phyloP scores from a whole-genome alignment of 495 filamentous ascomycete genomes.

The Penicillium paradoxum region DNA sequence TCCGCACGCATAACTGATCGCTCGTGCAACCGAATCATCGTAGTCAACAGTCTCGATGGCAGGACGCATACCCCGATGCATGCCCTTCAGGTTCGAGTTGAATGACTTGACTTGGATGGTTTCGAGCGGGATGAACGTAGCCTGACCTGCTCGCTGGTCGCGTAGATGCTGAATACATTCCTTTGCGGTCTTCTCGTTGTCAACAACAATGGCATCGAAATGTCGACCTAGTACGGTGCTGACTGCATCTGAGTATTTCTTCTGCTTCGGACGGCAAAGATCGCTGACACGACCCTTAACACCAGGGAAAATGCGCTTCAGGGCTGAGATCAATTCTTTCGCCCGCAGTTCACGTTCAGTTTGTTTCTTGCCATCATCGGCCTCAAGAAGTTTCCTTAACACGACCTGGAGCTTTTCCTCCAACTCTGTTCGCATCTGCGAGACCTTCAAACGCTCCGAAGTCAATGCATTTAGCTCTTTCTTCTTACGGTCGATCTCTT shows the following conservation, averaged over 20 bases:
- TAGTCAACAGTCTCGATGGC: slow-evolving; percentile 97
- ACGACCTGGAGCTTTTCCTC: slow-evolving; percentile 87
- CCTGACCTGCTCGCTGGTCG: slow-evolving; percentile 76
- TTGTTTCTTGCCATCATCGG: slow-evolving; percentile 76
- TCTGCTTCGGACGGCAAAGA: slow-evolving; percentile 92
- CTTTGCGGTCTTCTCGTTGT: slow-evolving; percentile 88
- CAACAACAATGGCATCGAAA: slow-evolving; percentile 92
- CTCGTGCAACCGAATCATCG: slow-evolving; percentile 77
- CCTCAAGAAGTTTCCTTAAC: slow-evolving; percentile 70
- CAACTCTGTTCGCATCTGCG: slow-evolving; percentile 76
- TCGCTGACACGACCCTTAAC: slow-evolving; percentile 88
- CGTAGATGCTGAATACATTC: slow-evolving; percentile 93
- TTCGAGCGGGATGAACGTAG: slow-evolving; percentile 92
- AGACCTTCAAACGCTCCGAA: slow-evolving; percentile 74
- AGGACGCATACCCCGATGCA: slow-evolving; percentile 76
- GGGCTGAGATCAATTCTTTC: slow-evolving; percentile 71
- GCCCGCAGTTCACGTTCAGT: slow-evolving; percentile 71
- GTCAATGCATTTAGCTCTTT: slow-evolving; percentile 79
- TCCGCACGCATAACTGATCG: slow-evolving; percentile 90
- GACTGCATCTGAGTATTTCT: slow-evolving; percentile 89
- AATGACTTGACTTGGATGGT: slow-evolving; percentile 90
- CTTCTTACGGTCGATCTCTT: slow-evolving; percentile 84
- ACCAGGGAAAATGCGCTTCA: slow-evolving; percentile 88
- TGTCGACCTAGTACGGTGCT: slow-evolving; percentile 88
- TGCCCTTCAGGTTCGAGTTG: slow-evolving; percentile 85